A percentile compares a stretch with the other conserved stretches of the same genome.
phyloP scores from a whole-genome alignment of 345 rosid species.

The Acer campestre region DNA sequence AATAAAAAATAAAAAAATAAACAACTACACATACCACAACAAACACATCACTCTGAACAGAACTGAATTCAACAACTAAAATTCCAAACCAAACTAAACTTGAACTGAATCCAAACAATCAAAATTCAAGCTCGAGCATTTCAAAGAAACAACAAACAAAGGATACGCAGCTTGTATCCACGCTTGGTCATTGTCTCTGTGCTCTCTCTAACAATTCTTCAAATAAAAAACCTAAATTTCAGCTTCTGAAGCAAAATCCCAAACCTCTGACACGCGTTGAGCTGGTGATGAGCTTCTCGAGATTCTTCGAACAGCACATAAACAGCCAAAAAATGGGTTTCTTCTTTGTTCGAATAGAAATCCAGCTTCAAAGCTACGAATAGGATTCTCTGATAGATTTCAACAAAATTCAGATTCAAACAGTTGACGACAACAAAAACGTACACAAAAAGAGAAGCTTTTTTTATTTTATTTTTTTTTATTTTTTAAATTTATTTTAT shows the following conservation, averaged over 20 bases:
- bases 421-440: conserved; percentile 29
- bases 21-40: background rate
- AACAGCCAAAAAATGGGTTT: conserved; percentile 20
- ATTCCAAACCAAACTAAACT: background rate
- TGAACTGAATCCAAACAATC: background rate
- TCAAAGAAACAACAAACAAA: conserved; percentile 18
- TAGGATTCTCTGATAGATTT: conserved; percentile 36
- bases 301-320: conserved; percentile 6
- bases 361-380: conserved; percentile 43
- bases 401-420: conserved; percentile 24
- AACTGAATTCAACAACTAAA: conserved; percentile 9
- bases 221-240: background rate
- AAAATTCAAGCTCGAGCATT: conserved; percentile 8
- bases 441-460: conserved; percentile 18
- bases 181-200: conserved; percentile 70
- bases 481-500: background rate
- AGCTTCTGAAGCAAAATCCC: background rate
- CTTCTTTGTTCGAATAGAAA: conserved; percentile 23
- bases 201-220: background rate
- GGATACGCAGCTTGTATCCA: conserved; percentile 99
- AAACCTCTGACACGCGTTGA: conserved; percentile 13
- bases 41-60: background rate
- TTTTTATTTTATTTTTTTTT: background rate
- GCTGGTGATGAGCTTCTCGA: conserved; percentile 14
- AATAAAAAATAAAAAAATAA: background rate